phyloP scores from a whole-genome alignment of 345 rosid species.

The Pugionium cornutum region DNA sequence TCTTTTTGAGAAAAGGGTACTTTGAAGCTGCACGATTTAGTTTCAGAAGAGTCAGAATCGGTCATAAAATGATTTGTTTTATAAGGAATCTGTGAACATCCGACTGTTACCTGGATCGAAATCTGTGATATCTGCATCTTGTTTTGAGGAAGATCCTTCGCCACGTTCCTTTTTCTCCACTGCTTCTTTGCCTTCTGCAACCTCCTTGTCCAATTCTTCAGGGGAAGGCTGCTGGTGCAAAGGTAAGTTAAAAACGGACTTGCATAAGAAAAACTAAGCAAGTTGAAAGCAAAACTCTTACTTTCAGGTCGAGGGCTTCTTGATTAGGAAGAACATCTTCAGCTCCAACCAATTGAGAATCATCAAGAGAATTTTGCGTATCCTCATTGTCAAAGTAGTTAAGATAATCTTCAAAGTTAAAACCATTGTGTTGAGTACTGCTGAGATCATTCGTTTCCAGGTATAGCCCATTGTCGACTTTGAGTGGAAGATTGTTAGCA shows the following conservation, averaged over 20 bases:
- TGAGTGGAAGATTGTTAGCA: conserved; percentile 43
- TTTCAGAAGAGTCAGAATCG: conserved; percentile 7
- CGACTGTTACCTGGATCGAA: conserved; percentile 58
- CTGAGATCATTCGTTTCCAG: conserved; percentile 75
- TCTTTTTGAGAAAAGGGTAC: conserved; percentile 70
- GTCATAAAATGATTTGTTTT: neutral
- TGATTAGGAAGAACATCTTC: conserved; percentile 39
- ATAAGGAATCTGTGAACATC: conserved; percentile 1
- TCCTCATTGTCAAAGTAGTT: conserved; percentile 61
- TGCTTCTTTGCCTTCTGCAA: conserved; percentile 29
- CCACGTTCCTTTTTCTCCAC: conserved; percentile 21
- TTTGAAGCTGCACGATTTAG: conserved; percentile 51
- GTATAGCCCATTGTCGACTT: conserved; percentile 47
- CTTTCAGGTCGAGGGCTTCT: conserved; percentile 42
- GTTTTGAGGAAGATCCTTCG: conserved; percentile 62
- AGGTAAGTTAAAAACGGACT: conserved; percentile 17
- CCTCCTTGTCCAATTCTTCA: conserved; percentile 50
- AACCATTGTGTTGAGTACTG: conserved; percentile 50
- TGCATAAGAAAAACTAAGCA: conserved; percentile 1
- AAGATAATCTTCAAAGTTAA: conserved; percentile 71
- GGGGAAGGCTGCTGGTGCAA: conserved; percentile 45
- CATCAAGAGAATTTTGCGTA: conserved; percentile 47
- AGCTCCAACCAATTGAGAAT: conserved; percentile 46
- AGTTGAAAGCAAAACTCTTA: conserved; percentile 27
- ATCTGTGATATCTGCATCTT: conserved; percentile 44